These are phyloP conservation scores for Taphrina pruni DNA, from an alignment of 1,139 yeast genomes.

Conservation along the genomic window DNA sequence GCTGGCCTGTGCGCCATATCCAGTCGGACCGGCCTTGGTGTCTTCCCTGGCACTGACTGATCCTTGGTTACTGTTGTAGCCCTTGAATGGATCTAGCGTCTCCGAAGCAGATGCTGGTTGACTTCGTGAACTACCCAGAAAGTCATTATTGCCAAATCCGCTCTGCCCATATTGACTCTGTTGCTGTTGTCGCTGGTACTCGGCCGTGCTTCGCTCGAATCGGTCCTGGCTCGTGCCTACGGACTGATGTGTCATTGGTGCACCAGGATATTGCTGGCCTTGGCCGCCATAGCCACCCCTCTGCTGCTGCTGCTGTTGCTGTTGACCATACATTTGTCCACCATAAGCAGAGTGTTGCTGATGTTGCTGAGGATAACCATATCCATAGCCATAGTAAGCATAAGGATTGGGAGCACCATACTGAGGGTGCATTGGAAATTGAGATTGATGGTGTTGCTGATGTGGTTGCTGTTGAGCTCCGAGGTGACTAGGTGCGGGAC, in stretches of 20 bases:
- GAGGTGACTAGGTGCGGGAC: slow-evolving; percentile 31
- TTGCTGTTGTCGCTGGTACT: slow-evolving; percentile 37
- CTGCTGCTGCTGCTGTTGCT: slow-evolving; percentile 36
- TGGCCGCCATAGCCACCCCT: slow-evolving; percentile 9
- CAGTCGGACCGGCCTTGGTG: slow-evolving; percentile 19
- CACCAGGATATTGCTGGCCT: slow-evolving; percentile 18
- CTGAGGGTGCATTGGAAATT: slow-evolving; percentile 37
- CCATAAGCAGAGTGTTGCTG: slow-evolving; percentile 35
- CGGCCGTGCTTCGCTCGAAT: slow-evolving; percentile 37
- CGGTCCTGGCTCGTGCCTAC: slow-evolving; percentile 40
- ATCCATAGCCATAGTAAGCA: slow-evolving; percentile 40
- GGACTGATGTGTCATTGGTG: slow-evolving; percentile 18
- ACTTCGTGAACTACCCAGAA: slow-evolving; percentile 31
- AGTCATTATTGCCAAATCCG: slow-evolving; percentile 27
- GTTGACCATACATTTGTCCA: slow-evolving; percentile 35
- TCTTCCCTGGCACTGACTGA: slow-evolving; percentile 28
- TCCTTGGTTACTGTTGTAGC: slow-evolving; percentile 27
- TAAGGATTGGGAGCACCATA: slow-evolving; percentile 38
- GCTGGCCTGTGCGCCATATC: slow-evolving; percentile 13
- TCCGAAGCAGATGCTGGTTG: slow-evolving; percentile 17
- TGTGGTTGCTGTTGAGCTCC: slow-evolving; percentile 24
- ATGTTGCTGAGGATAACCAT: slow-evolving; percentile 32
- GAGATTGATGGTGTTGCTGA: slow-evolving; percentile 19
- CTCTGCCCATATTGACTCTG: slow-evolving; percentile 15
- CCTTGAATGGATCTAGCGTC: slow-evolving; percentile 30